Base-by-base conservation (phyloP, 345 rosid species). In the Durio zibethinus region DNA sequence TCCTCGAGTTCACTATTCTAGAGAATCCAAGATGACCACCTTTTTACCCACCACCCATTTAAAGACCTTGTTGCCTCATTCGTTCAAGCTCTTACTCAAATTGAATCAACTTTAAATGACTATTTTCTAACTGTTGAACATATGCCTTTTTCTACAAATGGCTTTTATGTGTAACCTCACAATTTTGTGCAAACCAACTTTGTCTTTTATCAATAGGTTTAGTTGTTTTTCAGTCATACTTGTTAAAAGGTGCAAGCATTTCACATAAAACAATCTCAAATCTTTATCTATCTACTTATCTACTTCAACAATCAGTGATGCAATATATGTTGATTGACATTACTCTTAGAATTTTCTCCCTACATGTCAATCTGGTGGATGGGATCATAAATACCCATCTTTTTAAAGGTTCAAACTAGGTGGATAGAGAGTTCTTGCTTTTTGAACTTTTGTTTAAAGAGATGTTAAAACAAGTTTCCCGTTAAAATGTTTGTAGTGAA, bases 101-200 rank as follows among this genome's bases (percentile, higher is more conserved):
- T 81, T 93, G 97, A 83, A 90, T 68, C 74, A 96, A 79, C 88
- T 92, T 96, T 81, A 92, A 60, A 36, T 98, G 88, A 83, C 99
- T 96, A 75, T 89, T 83, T 90, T 96, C 99, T 76, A 96, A 82
- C 82, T 96, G 97, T 84, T 92, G 94, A 82, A 96, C 98, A 81
- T 96, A 96, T 45, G 99, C 99, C 90, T 96, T 96, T 82, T 96
- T 96, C 78, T 98, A 85, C 80, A 96, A 67, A 63, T 98, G 98
- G 82, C 99, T 91, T 82, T 96, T 96, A 75, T 97, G 92, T 62
- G 99, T 98, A 85, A 98, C 99, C 86, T 92, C 98, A 3, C 98
- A 95, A 62, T 96, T 96, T 80, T 93, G 98, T 11, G 98, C 98
- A 54, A 93, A 97, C 54, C 99, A 90, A 82, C 98, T 90, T 78